A percentile compares a stretch with the other conserved stretches of the same genome.
Conservation (phyloP, 441 rosid genomes). For the Geranium incanum region DNA sequence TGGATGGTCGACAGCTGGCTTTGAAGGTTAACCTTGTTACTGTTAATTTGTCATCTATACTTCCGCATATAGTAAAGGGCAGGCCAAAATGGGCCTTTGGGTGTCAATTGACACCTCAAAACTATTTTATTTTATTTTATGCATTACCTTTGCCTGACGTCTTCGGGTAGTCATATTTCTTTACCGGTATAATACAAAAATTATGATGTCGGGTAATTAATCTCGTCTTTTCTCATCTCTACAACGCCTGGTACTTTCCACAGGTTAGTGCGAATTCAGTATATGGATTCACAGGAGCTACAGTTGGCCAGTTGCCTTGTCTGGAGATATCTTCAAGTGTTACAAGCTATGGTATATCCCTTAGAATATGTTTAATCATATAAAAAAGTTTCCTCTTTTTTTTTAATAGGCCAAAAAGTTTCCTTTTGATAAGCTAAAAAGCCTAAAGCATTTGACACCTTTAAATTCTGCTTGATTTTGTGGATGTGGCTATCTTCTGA, state of each 20-base stretch:
- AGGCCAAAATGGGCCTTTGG: neutral
- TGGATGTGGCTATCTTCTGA: constrained; percentile 25
- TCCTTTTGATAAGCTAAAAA: constrained; percentile 14
- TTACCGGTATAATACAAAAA: neutral
- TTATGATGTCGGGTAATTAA: neutral
- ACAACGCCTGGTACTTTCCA: constrained; percentile 22
- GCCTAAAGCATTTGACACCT: constrained; percentile 12
- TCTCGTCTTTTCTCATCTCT: constrained; percentile 15
- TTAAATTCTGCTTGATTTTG: constrained; percentile 26
- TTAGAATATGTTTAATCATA: neutral
- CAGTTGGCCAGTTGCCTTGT: constrained; percentile 89
- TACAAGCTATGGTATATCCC: constrained; percentile 84
- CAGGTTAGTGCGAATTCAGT: constrained; percentile 98
- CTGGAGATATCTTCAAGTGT: constrained; percentile 95
- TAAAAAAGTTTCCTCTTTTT: constrained; percentile 4
- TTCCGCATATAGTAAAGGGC: constrained; percentile 9
- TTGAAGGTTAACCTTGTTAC: constrained; percentile 54
- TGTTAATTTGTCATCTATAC: constrained; percentile 8
- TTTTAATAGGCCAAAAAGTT: neutral
- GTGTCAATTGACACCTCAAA: neutral
- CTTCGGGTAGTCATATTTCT: neutral
- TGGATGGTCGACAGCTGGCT: constrained; percentile 96
- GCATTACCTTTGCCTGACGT: neutral
- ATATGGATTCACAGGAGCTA: constrained; percentile 97
- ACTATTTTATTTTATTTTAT: neutral